Percentiles rank a stretch among this genome's conserved stretches.
These are phyloP conservation scores for Musa beccarii DNA, from an alignment of 176 grass and related monocot genomes.

Conservation along the genomic window DNA sequence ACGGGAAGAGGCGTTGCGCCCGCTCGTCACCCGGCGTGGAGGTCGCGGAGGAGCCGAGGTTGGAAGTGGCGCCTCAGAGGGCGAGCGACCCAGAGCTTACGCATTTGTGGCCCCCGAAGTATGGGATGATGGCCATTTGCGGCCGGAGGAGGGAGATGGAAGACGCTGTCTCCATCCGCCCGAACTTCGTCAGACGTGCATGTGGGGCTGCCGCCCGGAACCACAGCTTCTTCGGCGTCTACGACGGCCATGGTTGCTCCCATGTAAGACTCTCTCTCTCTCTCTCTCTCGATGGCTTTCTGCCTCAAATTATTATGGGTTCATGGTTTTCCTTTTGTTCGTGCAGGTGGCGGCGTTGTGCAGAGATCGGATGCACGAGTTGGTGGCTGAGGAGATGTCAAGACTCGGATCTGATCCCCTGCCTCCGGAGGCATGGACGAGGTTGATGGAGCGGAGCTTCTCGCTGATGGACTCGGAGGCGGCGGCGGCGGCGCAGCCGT, in stretches of 20 bases:
- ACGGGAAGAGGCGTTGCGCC: slow-evolving; percentile 15
- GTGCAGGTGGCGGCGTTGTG: slow-evolving; percentile 56
- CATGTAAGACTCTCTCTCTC: slow-evolving; percentile 38
- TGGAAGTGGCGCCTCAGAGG: not conserved
- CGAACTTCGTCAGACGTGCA: slow-evolving; percentile 30
- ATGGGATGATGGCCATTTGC: slow-evolving; percentile 55
- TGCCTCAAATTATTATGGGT: not conserved
- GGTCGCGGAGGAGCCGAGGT: not conserved
- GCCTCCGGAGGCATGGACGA: slow-evolving; percentile 25
- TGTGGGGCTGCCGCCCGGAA: not conserved
- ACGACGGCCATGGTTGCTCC: slow-evolving; percentile 91
- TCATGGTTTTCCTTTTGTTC: not conserved
- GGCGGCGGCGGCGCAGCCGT: slow-evolving; percentile 1
- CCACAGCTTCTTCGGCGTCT: slow-evolving; percentile 68
- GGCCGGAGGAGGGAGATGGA: slow-evolving; percentile 87
- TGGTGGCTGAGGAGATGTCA: slow-evolving; percentile 47
- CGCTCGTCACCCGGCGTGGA: not conserved
- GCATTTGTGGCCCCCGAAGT: not conserved
- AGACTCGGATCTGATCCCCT: not conserved
- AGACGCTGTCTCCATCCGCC: slow-evolving; percentile 43
- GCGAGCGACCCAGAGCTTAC: not conserved
- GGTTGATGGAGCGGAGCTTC: slow-evolving; percentile 70
- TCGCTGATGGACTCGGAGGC: slow-evolving; percentile 70
- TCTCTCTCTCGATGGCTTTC: not conserved
- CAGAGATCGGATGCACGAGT: slow-evolving; percentile 68